Conservation (phyloP, 2,329 filamentous ascomycete genomes). For the Talaromyces marneffei region DNA sequence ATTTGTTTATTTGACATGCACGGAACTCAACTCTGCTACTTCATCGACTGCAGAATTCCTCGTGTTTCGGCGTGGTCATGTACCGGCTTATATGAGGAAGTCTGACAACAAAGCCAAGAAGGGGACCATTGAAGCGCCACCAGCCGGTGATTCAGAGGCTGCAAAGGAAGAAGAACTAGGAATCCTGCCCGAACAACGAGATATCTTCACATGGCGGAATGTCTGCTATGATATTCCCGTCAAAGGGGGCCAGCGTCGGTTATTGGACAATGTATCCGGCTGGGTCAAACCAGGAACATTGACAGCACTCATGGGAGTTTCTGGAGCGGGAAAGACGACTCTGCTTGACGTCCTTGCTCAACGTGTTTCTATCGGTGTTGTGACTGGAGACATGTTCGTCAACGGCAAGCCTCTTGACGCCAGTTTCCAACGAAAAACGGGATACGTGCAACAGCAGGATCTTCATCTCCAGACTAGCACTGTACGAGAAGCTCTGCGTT, state of each 20-base stretch:
- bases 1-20: slow-evolving; percentile 51
- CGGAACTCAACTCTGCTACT: slow-evolving; percentile 49
- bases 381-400: slow-evolving; percentile 77
- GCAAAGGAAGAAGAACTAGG: slow-evolving; percentile 15
- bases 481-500: slow-evolving; percentile 78
- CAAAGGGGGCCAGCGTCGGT: slow-evolving; percentile 64
- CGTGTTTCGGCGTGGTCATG: slow-evolving; percentile 58
- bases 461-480: slow-evolving; percentile 77
- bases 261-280: slow-evolving; percentile 78
- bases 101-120: slow-evolving; percentile 8
- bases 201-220: slow-evolving; percentile 77
- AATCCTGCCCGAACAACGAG: slow-evolving; percentile 55
- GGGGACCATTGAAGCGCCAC: slow-evolving; percentile 17
- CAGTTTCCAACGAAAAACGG: slow-evolving; percentile 31
- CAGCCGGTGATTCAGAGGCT: neutral
- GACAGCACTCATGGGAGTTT: slow-evolving; percentile 85
- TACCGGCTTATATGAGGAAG: slow-evolving; percentile 24
- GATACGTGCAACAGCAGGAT: slow-evolving; percentile 76
- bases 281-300: slow-evolving; percentile 90
- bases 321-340: slow-evolving; percentile 84
- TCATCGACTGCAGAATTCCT: slow-evolving; percentile 70
- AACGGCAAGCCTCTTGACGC: slow-evolving; percentile 63
- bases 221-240: slow-evolving; percentile 76
- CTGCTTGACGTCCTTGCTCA: slow-evolving; percentile 79
- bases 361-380: slow-evolving; percentile 77